phyloP scores from a whole-genome alignment of 2,329 filamentous ascomycete species.

The Colletotrichum horii region DNA sequence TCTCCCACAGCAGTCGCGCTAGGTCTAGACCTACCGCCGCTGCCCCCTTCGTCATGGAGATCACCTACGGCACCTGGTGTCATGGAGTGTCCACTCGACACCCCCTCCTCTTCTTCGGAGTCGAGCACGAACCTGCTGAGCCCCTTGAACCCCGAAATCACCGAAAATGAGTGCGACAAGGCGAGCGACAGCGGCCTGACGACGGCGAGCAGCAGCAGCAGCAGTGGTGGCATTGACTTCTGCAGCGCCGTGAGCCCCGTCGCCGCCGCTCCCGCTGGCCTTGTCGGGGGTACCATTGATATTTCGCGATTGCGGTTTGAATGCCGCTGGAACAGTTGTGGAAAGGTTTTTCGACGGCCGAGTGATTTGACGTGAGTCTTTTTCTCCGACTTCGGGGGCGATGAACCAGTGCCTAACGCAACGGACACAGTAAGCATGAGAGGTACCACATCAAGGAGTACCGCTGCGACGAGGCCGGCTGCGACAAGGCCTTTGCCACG shows the following conservation, averaged over 20 bases:
- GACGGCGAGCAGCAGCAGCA: not conserved
- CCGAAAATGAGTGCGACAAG: slow-evolving; percentile 17
- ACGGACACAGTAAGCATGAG: slow-evolving; percentile 23
- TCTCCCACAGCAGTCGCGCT: not conserved
- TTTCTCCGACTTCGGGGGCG: not conserved
- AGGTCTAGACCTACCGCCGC: not conserved
- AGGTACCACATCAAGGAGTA: slow-evolving; percentile 28
- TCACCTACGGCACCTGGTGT: slow-evolving; percentile 24
- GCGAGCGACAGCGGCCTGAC: slow-evolving; percentile 10
- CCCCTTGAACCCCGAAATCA: slow-evolving; percentile 12
- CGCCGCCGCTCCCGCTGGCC: not conserved
- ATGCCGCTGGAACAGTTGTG: slow-evolving; percentile 19
- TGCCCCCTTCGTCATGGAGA: slow-evolving; percentile 15
- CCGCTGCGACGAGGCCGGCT: slow-evolving; percentile 20
- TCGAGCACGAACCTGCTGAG: slow-evolving; percentile 19
- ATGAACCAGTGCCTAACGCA: not conserved
- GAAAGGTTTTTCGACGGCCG: slow-evolving; percentile 19
- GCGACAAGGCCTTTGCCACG: slow-evolving; percentile 27
- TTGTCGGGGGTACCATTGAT: not conserved
- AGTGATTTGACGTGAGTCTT: slow-evolving; percentile 22
- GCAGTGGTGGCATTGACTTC: not conserved
- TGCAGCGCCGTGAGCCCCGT: not conserved
- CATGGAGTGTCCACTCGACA: slow-evolving; percentile 24
- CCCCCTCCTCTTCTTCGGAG: slow-evolving; percentile 24
- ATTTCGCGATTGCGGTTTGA: slow-evolving; percentile 15